Evolutionary conservation across 2,329 filamentous ascomycete species (phyloP), one percentile per base, ranked within the genome.

Genomic region (Epichloe sibirici): DNA sequence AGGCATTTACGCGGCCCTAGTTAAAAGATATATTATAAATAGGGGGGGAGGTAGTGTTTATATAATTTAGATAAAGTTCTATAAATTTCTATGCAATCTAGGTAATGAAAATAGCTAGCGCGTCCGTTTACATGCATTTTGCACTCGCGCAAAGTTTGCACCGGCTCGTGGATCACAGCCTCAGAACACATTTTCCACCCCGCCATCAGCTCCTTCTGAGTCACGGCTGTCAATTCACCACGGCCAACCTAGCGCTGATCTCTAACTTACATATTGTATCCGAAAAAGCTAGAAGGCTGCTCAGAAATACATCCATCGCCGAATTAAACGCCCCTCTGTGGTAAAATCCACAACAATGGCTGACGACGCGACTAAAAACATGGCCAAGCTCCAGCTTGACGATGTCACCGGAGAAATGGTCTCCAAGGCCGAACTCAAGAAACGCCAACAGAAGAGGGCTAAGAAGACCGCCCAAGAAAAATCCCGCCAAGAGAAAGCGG

Each of bases 401-500:
- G 75, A 79, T 62, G 77, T 76, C 66, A 82, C 79, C 2, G 78
- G 79, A n/a, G 78, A 82, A 66, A 79, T 80, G 77, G 74, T 82
- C 21, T 81, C 78, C 53, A 82, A 82, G 64, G 71, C 72, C 57
- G 79, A 82, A 66, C 68, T 82, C 62, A 82, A 81, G 70, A 82
- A 82, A 67, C 69, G 78, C 45, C 58, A 73, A 55, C 71, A 75
- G 57, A 82, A 82, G 61, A 71, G 78, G 25, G 74, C 74, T 25
- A 81, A 79, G 66, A 79, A 79, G 63, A 75, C 71, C 4, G 67
- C 72, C n/a, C 59, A 62, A 51, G 61, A 62, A 51, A 96, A 95
- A 85, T 78, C 85, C 66, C 83, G 90, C 58, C 80, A 88, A 67
- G 86, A 90, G 74, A 95, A 94, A 82, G 82, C 82, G 56, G 86